Evolutionary conservation across 108 stramenopile species (phyloP).

Genomic region (Aurantiochytrium sp.): DNA sequence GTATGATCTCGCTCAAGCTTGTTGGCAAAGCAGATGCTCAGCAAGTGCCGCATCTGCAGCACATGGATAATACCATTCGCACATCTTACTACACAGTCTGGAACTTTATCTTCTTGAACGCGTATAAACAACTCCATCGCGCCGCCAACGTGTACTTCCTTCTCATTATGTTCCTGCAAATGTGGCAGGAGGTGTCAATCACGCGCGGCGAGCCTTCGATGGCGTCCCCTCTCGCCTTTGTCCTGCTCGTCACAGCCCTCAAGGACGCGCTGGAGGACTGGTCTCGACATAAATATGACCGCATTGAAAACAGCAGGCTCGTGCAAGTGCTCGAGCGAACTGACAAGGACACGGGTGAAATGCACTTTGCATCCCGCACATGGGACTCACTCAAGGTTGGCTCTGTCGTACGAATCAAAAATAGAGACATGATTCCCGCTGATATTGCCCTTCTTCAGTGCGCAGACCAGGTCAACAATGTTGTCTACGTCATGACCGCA

Average conservation of each 20-base stretch:
- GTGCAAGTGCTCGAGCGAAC: slow-evolving; percentile 66
- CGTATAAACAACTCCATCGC: slow-evolving; percentile 31
- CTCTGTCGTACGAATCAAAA: slow-evolving; percentile 71
- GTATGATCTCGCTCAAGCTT: background rate
- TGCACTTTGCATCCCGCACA: slow-evolving; percentile 17
- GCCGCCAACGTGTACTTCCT: slow-evolving; percentile 48
- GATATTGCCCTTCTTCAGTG: slow-evolving; percentile 80
- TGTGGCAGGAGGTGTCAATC: slow-evolving; percentile 36
- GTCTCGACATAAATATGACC: slow-evolving; percentile 73
- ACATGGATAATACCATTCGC: background rate
- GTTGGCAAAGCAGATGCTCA: background rate
- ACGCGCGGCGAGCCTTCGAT: slow-evolving; percentile 33
- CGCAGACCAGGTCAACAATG: slow-evolving; percentile 61
- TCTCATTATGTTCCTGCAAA: slow-evolving; percentile 38
- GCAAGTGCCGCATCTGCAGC: background rate
- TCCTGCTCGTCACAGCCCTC: slow-evolving; percentile 36
- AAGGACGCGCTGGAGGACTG: slow-evolving; percentile 84
- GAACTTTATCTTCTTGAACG: slow-evolving; percentile 37
- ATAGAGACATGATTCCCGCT: slow-evolving; percentile 84
- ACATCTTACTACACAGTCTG: slow-evolving; percentile 37
- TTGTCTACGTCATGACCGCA: slow-evolving; percentile 81
- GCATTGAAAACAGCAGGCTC: slow-evolving; percentile 78
- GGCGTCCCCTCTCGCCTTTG: slow-evolving; percentile 4
- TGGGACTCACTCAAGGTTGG: slow-evolving; percentile 69
- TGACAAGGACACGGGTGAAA: slow-evolving; percentile 56